These are phyloP conservation scores for Termitomyces sp. DNA, from an alignment of 768 basidiomycete species.

Conservation along the genomic window DNA sequence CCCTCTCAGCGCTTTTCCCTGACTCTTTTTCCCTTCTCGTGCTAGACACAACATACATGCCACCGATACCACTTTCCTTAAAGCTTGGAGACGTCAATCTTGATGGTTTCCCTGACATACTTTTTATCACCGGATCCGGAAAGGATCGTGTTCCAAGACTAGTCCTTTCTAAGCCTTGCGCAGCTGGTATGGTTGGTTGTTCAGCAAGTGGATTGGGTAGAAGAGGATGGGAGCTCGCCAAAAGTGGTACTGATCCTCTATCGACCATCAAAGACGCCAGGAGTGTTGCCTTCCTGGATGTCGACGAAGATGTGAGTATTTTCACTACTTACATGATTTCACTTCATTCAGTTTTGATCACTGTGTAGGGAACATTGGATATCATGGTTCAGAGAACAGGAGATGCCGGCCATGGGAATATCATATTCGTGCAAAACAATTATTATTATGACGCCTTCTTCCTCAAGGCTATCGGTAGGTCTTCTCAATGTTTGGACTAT, in stretches of 20 bases:
- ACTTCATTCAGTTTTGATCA: background rate
- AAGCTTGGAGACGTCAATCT: conserved; percentile 87
- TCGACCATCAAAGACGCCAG: conserved; percentile 71
- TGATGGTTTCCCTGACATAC: conserved; percentile 90
- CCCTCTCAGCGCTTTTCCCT: conserved; percentile 55
- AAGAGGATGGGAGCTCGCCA: conserved; percentile 59
- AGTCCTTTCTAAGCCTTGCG: conserved; percentile 59
- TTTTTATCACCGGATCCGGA: conserved; percentile 47
- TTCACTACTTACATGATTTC: background rate
- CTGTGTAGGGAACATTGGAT: conserved; percentile 73
- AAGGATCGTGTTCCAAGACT: conserved; percentile 50
- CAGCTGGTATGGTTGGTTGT: conserved; percentile 51
- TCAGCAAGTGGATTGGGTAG: conserved; percentile 38
- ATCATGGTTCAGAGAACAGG: conserved; percentile 88
- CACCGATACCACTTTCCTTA: conserved; percentile 69
- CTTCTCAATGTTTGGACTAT: background rate
- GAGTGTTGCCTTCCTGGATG: conserved; percentile 75
- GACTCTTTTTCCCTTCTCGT: conserved; percentile 56
- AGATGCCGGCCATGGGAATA: conserved; percentile 48
- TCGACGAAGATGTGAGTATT: conserved; percentile 87
- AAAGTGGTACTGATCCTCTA: conserved; percentile 54
- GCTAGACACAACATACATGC: conserved; percentile 56
- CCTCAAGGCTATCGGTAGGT: conserved; percentile 87
- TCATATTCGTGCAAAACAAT: conserved; percentile 91
- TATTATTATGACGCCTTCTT: conserved; percentile 99